phyloP scores from a whole-genome alignment of 768 basidiomycete species.

The Tylopilus subfusipes region DNA sequence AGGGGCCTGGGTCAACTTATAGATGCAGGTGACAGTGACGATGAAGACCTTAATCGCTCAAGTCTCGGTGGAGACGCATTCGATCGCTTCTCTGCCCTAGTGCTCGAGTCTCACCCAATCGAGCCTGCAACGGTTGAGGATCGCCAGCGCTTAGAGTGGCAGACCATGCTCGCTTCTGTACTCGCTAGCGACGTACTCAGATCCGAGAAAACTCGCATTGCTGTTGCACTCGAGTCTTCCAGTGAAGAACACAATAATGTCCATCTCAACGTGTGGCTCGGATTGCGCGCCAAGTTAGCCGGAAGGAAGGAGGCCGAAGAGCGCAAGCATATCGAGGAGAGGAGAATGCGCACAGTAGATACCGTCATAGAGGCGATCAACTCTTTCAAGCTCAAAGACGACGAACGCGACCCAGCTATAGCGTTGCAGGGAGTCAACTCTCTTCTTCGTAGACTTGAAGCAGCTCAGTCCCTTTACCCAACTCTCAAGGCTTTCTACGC shows the following conservation, averaged over 20 bases:
- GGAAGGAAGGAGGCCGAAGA: conserved; percentile 81
- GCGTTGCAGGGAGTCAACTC: conserved; percentile 61
- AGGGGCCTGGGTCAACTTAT: conserved; percentile 64
- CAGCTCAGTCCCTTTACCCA: conserved; percentile 85
- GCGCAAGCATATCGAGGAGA: conserved; percentile 74
- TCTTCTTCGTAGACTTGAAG: conserved; percentile 71
- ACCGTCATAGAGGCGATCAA: conserved; percentile 80
- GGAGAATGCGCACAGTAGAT: conserved; percentile 77
- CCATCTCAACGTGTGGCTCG: conserved; percentile 80
- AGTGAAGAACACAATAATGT: conserved; percentile 66
- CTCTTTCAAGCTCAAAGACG: conserved; percentile 60
- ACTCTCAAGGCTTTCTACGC: conserved; percentile 72
- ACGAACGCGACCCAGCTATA: conserved; percentile 32
- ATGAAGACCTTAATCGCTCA: conserved; percentile 55
- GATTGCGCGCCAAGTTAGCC: conserved; percentile 82
- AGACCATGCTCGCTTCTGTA: conserved; percentile 91
- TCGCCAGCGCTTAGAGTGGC: conserved; percentile 89
- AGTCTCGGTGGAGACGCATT: conserved; percentile 42
- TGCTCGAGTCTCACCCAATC: conserved; percentile 59
- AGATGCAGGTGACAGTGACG: conserved; percentile 71
- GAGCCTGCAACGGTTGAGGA: conserved; percentile 71
- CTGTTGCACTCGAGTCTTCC: conserved; percentile 67
- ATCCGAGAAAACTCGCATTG: conserved; percentile 91
- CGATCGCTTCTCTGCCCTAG: conserved; percentile 50
- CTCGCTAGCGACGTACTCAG: conserved; percentile 91